Evolutionary conservation across 371 early-diverging fungal species (phyloP), one percentile per base, ranked within the genome.

Genomic region (Rhizopus microsporus): DNA sequence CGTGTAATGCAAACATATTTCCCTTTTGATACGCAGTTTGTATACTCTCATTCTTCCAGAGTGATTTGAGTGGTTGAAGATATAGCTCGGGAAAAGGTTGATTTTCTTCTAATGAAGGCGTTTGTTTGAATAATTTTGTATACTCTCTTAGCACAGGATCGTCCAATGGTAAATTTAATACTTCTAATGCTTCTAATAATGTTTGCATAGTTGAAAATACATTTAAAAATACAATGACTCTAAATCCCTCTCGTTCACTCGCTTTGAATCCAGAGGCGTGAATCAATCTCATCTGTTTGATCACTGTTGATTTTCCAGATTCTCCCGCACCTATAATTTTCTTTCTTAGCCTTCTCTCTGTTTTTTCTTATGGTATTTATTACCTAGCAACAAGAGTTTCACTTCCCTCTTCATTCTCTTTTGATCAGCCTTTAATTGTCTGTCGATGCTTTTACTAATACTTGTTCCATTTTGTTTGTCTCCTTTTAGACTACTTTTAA

Each of bases 281-380:
- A 62, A 97, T 95, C 32, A 96, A 75, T 70, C 90, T 87, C 95
- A 97, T 96, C 65, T 97, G 97, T 71, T 97, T 97, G 34, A 96
- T 74, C 32, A 97, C 92, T 17, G 98, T 97, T 53, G 92, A 90
- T 74, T 97, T 97, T 29, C 98, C 98, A 4, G 96, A 95, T 78
- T 97, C 98, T 38, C 98, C 98, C 16, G 96, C 95, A 49, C 98
- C 96, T 95, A 59, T 47, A 39, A 10, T 7, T n/a, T 15, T 17
- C 31, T 32, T 30, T 23, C 23, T 23, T 23, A 23, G 2, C 23
- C 23, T 23, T 23, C 23, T 2, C 2, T 23, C 23, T 23, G 2
- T 23, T 23, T 2, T 23, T 23, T 2, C 23, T 0, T 23, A 23
- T 23, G 23, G 23, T 23, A 7, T n/a, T 34, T 10, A 30, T 63